These are phyloP conservation scores for Pseudisothecium myosuroides DNA, from an alignment of 225 moss, liverwort and hornwort species.

Conservation along the genomic window DNA sequence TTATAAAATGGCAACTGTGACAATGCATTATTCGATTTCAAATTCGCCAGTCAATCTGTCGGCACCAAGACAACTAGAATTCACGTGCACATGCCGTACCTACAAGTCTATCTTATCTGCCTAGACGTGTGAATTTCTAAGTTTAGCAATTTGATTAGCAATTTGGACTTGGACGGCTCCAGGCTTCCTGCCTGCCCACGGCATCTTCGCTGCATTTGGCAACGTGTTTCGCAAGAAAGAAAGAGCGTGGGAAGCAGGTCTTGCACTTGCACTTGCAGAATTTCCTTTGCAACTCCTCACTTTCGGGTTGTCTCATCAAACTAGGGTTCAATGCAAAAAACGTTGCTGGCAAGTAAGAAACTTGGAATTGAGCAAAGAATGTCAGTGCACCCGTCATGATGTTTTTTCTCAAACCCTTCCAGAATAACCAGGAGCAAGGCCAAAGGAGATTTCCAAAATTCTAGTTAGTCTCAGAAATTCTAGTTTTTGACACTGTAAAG, in stretches of 20 bases:
- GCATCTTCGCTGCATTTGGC: neutral
- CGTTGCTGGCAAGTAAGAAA: neutral
- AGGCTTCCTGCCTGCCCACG: neutral
- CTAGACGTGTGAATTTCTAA: neutral
- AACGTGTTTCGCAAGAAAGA: neutral
- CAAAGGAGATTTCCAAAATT: neutral
- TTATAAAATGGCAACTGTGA: neutral
- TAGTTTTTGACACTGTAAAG: neutral
- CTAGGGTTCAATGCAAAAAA: neutral
- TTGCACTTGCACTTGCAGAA: neutral
- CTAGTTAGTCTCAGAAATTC: too few species aligned
- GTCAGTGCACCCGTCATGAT: too few species aligned
- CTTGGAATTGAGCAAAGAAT: neutral
- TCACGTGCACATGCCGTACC: neutral
- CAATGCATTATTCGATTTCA: neutral
- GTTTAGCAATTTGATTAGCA: neutral
- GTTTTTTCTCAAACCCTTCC: neutral
- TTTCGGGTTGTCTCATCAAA: neutral
- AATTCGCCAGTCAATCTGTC: neutral
- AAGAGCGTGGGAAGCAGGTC: neutral
- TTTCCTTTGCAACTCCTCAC: neutral
- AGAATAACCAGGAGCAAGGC: too few species aligned
- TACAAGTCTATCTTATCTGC: neutral
- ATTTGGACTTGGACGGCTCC: neutral
- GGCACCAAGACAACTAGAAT: neutral